Evolutionary conservation across 768 basidiomycete species (phyloP).

Genomic region (Phanerochaete carnosa): DNA sequence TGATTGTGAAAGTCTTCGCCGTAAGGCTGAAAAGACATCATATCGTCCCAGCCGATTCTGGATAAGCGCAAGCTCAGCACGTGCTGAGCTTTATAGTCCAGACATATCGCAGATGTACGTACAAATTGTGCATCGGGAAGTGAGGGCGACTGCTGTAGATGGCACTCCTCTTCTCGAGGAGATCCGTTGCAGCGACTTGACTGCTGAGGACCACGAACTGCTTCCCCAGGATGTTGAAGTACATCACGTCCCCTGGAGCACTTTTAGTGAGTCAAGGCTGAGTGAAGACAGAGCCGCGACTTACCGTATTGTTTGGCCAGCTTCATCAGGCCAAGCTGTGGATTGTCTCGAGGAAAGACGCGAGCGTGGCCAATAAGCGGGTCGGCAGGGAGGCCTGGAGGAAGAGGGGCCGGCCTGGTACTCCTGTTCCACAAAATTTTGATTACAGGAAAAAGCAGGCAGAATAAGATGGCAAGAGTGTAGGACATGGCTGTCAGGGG

Average conservation of each 20-base stretch:
- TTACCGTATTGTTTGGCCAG: conserved; percentile 33
- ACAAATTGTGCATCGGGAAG: conserved; percentile 21
- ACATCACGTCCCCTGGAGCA: conserved; percentile 19
- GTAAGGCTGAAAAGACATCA: conserved; percentile 15
- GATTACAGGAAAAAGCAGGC: too few relatives aligned
- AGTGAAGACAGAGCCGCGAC: too few relatives aligned
- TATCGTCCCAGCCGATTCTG: conserved; percentile 19
- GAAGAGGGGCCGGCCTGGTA: conserved; percentile 4
- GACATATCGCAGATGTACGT: not conserved
- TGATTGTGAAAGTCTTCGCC: conserved; percentile 16
- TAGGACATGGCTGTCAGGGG: too few relatives aligned
- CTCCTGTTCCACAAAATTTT: too few relatives aligned
- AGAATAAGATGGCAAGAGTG: too few relatives aligned
- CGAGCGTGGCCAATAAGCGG: conserved; percentile 36
- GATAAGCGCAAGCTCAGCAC: too few relatives aligned
- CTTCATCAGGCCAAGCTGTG: conserved; percentile 23
- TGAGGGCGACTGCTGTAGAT: conserved; percentile 38
- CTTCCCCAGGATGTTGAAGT: conserved; percentile 29
- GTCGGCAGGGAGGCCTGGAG: conserved; percentile 37
- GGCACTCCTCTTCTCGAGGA: conserved; percentile 34
- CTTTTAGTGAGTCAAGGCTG: too few relatives aligned
- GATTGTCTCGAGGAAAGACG: conserved; percentile 27
- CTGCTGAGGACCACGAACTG: conserved; percentile 32
- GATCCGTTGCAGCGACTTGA: conserved; percentile 26
- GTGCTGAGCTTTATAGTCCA: too few relatives aligned